Conservation (phyloP, 2,329 filamentous ascomycete species). For the Aspergillus piperis region DNA sequence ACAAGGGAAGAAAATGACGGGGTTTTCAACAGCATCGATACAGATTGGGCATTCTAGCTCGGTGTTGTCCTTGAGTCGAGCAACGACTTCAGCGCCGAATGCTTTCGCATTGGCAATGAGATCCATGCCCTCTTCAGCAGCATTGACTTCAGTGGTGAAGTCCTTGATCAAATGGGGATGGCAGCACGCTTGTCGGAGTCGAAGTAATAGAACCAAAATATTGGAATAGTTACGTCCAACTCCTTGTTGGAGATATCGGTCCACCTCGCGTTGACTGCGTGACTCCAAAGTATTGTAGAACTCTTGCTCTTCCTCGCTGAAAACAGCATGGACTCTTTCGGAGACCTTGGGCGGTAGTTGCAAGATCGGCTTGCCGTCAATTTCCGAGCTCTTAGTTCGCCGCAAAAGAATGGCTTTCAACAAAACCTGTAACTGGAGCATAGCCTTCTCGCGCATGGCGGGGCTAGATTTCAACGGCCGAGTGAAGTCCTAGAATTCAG, state of each 20-base stretch:
- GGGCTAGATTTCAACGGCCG: conserved; percentile 52
- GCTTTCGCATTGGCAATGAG: conserved; percentile 64
- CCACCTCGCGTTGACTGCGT: conserved; percentile 70
- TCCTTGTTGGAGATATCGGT: conserved; percentile 70
- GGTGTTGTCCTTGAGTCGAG: conserved; percentile 62
- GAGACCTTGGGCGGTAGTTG: conserved; percentile 66
- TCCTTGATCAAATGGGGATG: conserved; percentile 73
- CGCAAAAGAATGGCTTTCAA: conserved; percentile 80
- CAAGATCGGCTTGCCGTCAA: conserved; percentile 78
- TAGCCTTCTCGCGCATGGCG: conserved; percentile 50
- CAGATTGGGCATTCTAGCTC: conserved; percentile 81
- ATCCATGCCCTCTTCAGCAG: conserved; percentile 54
- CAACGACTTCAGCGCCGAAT: conserved; percentile 62
- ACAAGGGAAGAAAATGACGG: conserved; percentile 77
- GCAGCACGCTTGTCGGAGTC: conserved; percentile 78
- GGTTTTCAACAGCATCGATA: conserved; percentile 72
- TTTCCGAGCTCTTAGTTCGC: conserved; percentile 74
- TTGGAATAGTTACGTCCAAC: conserved; percentile 74
- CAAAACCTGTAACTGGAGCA: conserved; percentile 71
- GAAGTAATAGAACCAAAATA: conserved; percentile 75
- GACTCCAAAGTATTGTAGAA: conserved; percentile 69
- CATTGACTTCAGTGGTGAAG: conserved; percentile 55
- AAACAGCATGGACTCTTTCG: conserved; percentile 62
- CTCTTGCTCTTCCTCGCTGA: conserved; percentile 64
- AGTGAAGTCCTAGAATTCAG: conserved; percentile 49